Evolutionary conservation across 2,329 filamentous ascomycete genomes (phyloP), one percentile per base, ranked within the genome.

Genomic region (Pseudodiploospora longispora): DNA sequence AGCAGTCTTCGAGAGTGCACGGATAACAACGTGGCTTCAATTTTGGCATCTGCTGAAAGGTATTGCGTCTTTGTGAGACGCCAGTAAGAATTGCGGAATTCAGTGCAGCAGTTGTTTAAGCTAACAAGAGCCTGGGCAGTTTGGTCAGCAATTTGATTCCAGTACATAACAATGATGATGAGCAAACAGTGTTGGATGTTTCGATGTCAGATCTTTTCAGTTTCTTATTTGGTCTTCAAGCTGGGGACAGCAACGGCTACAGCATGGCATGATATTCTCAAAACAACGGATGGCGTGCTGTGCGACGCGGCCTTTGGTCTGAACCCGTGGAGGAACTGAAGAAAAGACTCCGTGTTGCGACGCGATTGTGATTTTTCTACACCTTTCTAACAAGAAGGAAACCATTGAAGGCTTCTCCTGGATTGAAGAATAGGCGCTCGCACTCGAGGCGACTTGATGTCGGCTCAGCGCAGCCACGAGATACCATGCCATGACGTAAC

Each of bases 181-280:
- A 19, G 19, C 19, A 19, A 19, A 19, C 19, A 19, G 19, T 19
- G 19, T 19, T 19, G 30, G 27, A 38, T 38, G 12, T 37, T 19
- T 36, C 48, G 50, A 54, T 52, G 72, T 86, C 82, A 85, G 82
- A 75, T 85, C 81, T 86, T 85, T 85, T 84, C 80, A 85, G 80
- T 84, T 77, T 74, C 59, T 63, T 55, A 57, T 56, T 58, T 63
- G 57, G 61, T 68, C 74, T 62, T 77, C 71, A 77, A 61, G 50
- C 68, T 65, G 59, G 62, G 59, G 61, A 67, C 68, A 61, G 55
- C 72, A 67, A 60, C 73, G 74, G 75, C 63, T 77, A 69, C 61
- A 58, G 63, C 55, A 53, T 49, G 47, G 50, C 48, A 53, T 41
- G 50, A 48, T 46, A 49, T 42, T 33, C 31, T 38, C 43, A 33